phyloP scores from a whole-genome alignment of 371 early-diverging fungal genomes.

The Racocetra persica region DNA sequence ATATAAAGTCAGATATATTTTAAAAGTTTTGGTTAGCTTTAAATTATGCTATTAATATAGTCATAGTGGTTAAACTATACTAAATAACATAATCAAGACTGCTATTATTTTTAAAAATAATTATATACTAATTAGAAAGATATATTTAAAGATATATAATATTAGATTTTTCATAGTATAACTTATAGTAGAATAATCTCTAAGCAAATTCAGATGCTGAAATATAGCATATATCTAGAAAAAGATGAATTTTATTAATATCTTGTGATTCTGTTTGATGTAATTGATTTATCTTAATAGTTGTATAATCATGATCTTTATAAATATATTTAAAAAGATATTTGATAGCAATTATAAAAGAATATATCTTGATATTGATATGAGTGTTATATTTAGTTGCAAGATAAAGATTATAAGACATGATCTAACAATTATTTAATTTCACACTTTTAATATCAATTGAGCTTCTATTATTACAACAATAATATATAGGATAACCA shows the following conservation, averaged over 20 bases:
- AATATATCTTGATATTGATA: slow-evolving; percentile 47
- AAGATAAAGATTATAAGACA: slow-evolving; percentile 50
- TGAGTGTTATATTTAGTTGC: slow-evolving; percentile 53
- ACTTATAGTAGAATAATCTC: slow-evolving; percentile 47
- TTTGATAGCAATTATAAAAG: too few relatives aligned
- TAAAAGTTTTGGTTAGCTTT: slow-evolving; percentile 32
- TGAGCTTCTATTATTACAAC: slow-evolving; percentile 3
- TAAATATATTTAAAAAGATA: too few relatives aligned
- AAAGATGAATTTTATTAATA: slow-evolving; percentile 46
- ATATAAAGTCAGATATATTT: slow-evolving; percentile 34
- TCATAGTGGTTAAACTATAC: neutral
- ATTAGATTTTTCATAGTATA: slow-evolving; percentile 46
- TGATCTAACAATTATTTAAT: slow-evolving; percentile 49
- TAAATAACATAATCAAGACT: slow-evolving; percentile 25
- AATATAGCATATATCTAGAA: slow-evolving; percentile 48
- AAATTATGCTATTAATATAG: slow-evolving; percentile 49
- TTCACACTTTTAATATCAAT: slow-evolving; percentile 6
- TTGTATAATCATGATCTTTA: slow-evolving; percentile 47
- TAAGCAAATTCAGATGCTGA: slow-evolving; percentile 49
- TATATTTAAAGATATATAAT: slow-evolving; percentile 45
- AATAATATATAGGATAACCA: slow-evolving; percentile 43
- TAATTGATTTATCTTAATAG: neutral
- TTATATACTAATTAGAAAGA: slow-evolving; percentile 41
- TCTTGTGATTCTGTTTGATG: slow-evolving; percentile 10
- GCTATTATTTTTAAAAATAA: slow-evolving; percentile 39